These are phyloP conservation scores for Firmiana major DNA, from an alignment of 345 rosid species.

Conservation along the genomic window DNA sequence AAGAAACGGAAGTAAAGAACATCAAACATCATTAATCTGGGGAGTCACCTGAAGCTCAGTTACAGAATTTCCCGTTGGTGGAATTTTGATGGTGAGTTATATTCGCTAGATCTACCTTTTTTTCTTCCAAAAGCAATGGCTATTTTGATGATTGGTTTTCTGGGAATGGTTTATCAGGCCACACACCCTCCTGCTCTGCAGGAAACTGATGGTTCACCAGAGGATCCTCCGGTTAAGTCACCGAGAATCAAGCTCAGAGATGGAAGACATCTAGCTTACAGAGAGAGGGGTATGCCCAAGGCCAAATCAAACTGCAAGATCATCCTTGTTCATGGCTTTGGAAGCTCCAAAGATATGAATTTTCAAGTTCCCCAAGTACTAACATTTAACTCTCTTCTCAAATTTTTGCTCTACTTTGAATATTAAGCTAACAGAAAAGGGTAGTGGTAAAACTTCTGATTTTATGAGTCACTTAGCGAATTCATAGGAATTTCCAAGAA, in stretches of 20 bases:
- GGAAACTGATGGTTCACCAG: slow-evolving; percentile 17
- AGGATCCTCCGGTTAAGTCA: slow-evolving; percentile 27
- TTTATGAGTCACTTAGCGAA: background rate
- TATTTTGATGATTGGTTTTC: slow-evolving; percentile 15
- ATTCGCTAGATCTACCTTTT: background rate
- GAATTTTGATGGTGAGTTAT: slow-evolving; percentile 8
- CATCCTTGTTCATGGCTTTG: slow-evolving; percentile 84
- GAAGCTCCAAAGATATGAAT: slow-evolving; percentile 93
- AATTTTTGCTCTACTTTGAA: background rate
- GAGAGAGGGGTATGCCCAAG: slow-evolving; percentile 68
- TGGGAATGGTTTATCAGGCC: slow-evolving; percentile 45
- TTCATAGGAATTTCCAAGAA: background rate
- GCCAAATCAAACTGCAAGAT: slow-evolving; percentile 53
- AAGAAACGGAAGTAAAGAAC: background rate
- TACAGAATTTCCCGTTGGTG: background rate
- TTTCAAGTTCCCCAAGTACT: slow-evolving; percentile 70
- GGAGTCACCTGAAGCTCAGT: background rate
- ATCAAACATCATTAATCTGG: background rate
- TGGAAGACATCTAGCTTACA: slow-evolving; percentile 78
- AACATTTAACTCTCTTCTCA: slow-evolving; percentile 5
- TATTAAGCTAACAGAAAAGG: background rate
- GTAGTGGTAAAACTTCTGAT: background rate
- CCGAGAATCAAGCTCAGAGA: slow-evolving; percentile 61
- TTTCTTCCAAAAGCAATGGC: background rate
- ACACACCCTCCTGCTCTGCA: slow-evolving; percentile 26